phyloP scores from a whole-genome alignment of 2,329 filamentous ascomycete genomes.

The Colletotrichum aenigma region DNA sequence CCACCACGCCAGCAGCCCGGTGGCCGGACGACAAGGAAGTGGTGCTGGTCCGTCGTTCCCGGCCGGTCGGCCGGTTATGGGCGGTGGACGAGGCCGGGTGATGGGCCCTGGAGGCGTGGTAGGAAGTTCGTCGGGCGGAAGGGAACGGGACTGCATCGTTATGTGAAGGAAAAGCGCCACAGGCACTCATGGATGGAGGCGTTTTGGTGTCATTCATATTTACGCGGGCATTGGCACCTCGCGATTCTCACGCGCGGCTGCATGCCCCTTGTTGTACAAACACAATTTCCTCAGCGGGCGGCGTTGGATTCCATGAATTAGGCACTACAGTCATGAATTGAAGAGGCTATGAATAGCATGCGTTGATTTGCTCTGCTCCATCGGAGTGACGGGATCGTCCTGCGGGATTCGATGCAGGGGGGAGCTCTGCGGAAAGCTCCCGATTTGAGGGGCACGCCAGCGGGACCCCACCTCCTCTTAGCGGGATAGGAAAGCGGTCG shows the following conservation, averaged over 20 bases:
- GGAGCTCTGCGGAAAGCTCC: neutral
- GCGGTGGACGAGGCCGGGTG: conserved; percentile 7
- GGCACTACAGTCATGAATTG: neutral
- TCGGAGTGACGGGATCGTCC: neutral
- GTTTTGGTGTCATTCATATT: neutral
- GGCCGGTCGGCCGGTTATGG: conserved; percentile 9
- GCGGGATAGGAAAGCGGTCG: neutral
- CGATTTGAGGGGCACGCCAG: neutral
- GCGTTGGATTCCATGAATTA: conserved; percentile 9
- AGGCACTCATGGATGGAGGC: neutral
- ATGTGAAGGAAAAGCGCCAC: conserved; percentile 40
- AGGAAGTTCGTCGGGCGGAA: conserved; percentile 15
- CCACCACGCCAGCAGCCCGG: conserved; percentile 46
- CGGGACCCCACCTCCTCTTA: neutral
- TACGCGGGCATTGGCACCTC: neutral
- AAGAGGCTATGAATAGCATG: neutral
- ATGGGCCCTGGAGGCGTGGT: conserved; percentile 13
- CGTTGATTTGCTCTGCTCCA: neutral
- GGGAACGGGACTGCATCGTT: conserved; percentile 46
- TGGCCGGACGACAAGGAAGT: conserved; percentile 15
- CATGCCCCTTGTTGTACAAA: neutral
- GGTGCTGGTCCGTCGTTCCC: conserved; percentile 8
- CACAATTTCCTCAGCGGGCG: neutral
- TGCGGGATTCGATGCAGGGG: neutral
- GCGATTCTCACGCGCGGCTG: neutral